Evolutionary conservation across 345 rosid genomes (phyloP), one percentile per base, ranked within the genome.

Genomic region (Fremontodendron californicum): DNA sequence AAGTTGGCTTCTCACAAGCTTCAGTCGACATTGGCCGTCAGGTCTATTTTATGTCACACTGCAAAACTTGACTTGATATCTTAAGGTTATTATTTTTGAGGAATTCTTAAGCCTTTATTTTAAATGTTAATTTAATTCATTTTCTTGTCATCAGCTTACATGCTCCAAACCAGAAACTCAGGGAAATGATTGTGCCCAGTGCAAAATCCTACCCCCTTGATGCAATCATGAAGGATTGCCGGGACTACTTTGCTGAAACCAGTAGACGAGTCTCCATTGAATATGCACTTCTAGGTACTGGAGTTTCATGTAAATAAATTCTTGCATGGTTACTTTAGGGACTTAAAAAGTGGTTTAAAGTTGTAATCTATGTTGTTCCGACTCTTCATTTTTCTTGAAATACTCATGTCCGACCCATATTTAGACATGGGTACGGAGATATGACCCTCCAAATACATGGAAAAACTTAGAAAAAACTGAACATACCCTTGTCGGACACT

Each of bases 11-110:
- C 97, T 84, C 90, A 89, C 80, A 95, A 95, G 76, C 97, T 95
- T 76, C 98, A 93, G 83, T 95, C 99, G 39, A 93, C 99, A 39
- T 84, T 95, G 86, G 99, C 99, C 23, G 88, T 95, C 82, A 93
- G 97, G 98, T 92, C 66, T 62, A 61, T 70, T 74, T 42, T 61
- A 49, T 71, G 54, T 29, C 37, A 57, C 48, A 21, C 51, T 27
- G 9, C 3, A n/a, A n/a, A n/a, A n/a, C 31, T 51, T 48, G 42
- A 71, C 33, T 49, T 6, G 15, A 40, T 37, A 40, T 35, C 13
- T 3, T 19, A 60, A 60, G 4, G 37, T 60, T 60, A 12, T 29
- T 5, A 1, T 60, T 60, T 60, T 27, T 3, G 1, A 60, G 8
- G 5, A 8, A 13, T 60, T 60, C 37, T 12, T 27, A 60, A 60